Evolutionary conservation across 345 rosid genomes (phyloP).

Genomic region (Lagerstroemia speciosa): DNA sequence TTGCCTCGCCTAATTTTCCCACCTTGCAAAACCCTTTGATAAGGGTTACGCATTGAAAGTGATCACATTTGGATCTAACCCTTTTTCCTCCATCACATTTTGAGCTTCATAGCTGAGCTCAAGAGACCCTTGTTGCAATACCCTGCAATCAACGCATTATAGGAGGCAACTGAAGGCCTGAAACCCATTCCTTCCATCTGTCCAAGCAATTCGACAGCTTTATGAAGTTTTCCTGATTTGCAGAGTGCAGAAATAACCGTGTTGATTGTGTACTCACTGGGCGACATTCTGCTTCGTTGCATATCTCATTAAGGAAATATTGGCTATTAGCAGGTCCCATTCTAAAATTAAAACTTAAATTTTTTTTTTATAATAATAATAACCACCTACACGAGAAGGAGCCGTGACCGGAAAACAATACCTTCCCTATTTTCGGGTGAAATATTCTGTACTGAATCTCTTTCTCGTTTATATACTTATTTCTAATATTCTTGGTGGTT

Average conservation of each 20-base stretch:
- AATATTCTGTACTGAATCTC: too few species aligned
- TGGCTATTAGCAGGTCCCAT: too few species aligned
- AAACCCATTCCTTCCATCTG: slow-evolving; percentile 47
- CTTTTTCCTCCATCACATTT: slow-evolving; percentile 42
- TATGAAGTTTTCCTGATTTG: slow-evolving; percentile 54
- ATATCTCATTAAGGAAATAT: slow-evolving; percentile 64
- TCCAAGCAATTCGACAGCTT: slow-evolving; percentile 45
- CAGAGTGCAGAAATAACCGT: slow-evolving; percentile 58
- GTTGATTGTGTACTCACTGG: slow-evolving; percentile 64
- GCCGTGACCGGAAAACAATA: too few species aligned
- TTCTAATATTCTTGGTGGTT: not conserved
- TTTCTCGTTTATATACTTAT: not conserved
- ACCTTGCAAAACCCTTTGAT: slow-evolving; percentile 60
- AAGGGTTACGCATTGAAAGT: slow-evolving; percentile 62
- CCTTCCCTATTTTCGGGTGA: too few species aligned
- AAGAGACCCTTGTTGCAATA: slow-evolving; percentile 56
- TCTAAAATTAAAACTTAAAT: too few species aligned
- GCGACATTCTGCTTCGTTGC: slow-evolving; percentile 54
- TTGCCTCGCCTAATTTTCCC: slow-evolving; percentile 53
- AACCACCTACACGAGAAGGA: too few species aligned
- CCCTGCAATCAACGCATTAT: slow-evolving; percentile 68
- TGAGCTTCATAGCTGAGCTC: slow-evolving; percentile 54
- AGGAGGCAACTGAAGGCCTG: slow-evolving; percentile 40
- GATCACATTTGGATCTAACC: slow-evolving; percentile 46
- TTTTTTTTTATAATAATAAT: too few species aligned